phyloP scores from a whole-genome alignment of 345 rosid species.

The Angophora floribunda region DNA sequence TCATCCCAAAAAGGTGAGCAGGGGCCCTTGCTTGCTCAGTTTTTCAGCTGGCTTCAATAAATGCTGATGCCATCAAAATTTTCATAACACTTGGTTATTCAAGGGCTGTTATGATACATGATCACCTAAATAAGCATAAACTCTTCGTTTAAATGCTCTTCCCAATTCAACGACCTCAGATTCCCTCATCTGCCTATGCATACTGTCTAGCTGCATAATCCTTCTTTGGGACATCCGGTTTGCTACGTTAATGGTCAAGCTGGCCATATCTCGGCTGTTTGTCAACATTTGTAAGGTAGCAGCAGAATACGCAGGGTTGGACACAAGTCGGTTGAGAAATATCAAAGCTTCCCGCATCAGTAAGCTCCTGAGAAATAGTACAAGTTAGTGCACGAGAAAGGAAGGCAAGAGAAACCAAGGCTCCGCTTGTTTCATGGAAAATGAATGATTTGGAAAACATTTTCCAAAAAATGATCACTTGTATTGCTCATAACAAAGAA shows the following conservation, averaged over 20 bases:
- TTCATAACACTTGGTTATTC: neutral
- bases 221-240: conserved; percentile 51
- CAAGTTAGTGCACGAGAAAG: neutral
- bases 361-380: conserved; percentile 27
- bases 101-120: neutral
- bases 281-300: conserved; percentile 45
- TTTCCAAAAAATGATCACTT: neutral
- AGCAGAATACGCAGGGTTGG: conserved; percentile 46
- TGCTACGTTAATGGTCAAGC: conserved; percentile 62
- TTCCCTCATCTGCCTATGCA: conserved; percentile 33
- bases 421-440: neutral
- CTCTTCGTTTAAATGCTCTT: conserved; percentile 48
- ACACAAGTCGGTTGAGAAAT: conserved; percentile 71
- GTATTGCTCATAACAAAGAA: neutral
- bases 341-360: conserved; percentile 74
- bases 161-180: conserved; percentile 63
- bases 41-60: neutral
- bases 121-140: conserved; percentile 61
- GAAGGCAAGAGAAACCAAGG: neutral
- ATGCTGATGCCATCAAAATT: neutral
- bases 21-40: neutral
- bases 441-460: no score
- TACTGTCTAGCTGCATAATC: conserved; percentile 8
- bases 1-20: neutral
- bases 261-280: conserved; percentile 67